Base-by-base conservation (phyloP, 2,329 filamentous ascomycete species). In the Pestalotiopsis sp. region DNA sequence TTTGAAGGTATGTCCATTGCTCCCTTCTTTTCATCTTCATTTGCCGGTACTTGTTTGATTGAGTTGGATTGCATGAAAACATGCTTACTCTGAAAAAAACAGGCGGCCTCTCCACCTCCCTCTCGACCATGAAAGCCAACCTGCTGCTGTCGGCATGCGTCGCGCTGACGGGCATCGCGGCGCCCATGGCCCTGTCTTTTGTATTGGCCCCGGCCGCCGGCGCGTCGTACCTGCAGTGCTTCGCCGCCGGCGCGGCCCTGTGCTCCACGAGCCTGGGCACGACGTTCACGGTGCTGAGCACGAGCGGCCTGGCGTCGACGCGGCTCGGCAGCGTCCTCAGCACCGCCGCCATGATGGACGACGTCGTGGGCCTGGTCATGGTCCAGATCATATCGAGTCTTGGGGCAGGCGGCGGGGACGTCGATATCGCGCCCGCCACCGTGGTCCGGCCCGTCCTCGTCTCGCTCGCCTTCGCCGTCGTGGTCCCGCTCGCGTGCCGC, bases 301-400 rank as follows among this genome's bases (percentile, higher is more conserved):
- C 81, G 0, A 84, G 82, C 25, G 84, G 84, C 0, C 78, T 85
- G 3, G 77, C 76, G 1, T 72, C 77, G 1, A 84, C 84, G 2
- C 80, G 85, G 7, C 75, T 87, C 4, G 85, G 93, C 81, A 68
- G 89, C 80, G 87, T 96, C 0, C 83, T 94, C 0, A 88, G 88
- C 2, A 90, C 88, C 69, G 92, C 92, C 1, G 93, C 93, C 0
- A 93, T 96, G 88, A 88, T 96, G 81, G 93, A 96, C 76, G 93
- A 96, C 79, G 90, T 95, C 0, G 86, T 93, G 1, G 92, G 92
- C 0, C 81, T 95, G 11, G 88, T 95, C 7, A 92, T 95, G 88
- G 91, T 94, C 0, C 89, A 93, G 72, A 86, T 95, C 61, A 91
- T 96, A 25, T 87, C 91, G 0, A 90, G 90, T 61, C 81, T 95